A percentile compares a stretch with the other conserved stretches of the same genome.
Evolutionary conservation across 2,329 filamentous ascomycete genomes (phyloP).

Genomic region (Thelonectria discophora): DNA sequence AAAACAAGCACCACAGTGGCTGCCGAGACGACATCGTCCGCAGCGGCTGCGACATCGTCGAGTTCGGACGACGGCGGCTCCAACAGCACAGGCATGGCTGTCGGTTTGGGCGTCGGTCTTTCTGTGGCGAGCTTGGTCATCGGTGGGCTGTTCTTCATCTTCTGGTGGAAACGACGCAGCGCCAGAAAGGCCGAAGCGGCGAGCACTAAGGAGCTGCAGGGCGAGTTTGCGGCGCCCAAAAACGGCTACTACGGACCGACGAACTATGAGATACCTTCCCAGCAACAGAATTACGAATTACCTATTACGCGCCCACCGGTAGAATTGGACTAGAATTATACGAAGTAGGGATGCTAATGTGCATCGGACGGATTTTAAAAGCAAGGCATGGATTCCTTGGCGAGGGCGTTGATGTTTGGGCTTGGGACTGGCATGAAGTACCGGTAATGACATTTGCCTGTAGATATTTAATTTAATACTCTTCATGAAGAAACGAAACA

Average conservation of each 20-base stretch:
- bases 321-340: background rate
- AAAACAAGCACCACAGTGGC: background rate
- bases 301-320: background rate
- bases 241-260: background rate
- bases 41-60: background rate
- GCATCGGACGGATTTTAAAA: background rate
- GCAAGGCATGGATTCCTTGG: background rate
- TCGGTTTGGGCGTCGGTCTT: conserved; percentile 27
- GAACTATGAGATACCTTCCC: too few species aligned
- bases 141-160: background rate
- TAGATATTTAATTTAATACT: background rate
- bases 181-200: background rate
- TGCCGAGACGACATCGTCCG: background rate
- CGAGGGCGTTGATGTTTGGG: background rate
- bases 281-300: background rate
- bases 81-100: conserved; percentile 20
- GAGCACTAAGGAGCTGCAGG: background rate
- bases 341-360: background rate
- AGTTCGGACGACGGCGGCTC: background rate
- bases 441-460: background rate
- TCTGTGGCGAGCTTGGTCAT: conserved; percentile 6
- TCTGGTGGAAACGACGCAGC: background rate
- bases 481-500: background rate
- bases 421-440: background rate
- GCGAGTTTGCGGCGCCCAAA: background rate